Evolutionary conservation across 306 rosid genomes (phyloP), one percentile per base, ranked within the genome.

Genomic region (Lithocarpus polystachyus): DNA sequence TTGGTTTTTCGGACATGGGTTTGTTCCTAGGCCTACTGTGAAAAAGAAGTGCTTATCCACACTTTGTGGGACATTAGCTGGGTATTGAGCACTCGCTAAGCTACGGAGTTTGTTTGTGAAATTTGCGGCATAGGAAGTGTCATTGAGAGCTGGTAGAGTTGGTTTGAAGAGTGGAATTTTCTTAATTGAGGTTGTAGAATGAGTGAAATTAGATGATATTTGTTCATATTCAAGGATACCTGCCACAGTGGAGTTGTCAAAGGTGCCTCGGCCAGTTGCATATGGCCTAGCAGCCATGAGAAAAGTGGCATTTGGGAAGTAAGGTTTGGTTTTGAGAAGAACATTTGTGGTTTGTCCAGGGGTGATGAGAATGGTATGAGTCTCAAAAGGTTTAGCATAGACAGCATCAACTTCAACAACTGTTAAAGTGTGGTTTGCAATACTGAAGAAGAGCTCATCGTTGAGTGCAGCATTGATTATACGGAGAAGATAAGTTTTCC

Each of bases 281-380:
- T 77, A 68, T 52, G 80, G 74, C 59, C 75, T 68, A 55, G 80
- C 80, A 35, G 80, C 28, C 43, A 77, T 54, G 40, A 68, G 72
- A 29, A 77, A 77, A 31, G 80, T 77, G 7, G 68, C 80, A 68
- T 68, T 55, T 33, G 74, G 80, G 74, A 68, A 67, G 6, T 54
- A 5, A n/a, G 75, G 68, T 77, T 77, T 77, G 64, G 81, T 77
- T 43, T 69, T 77, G 40, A 68, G 64, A 69, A 69, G 81, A 77
- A 70, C 59, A 29, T 69, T 69, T 37, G 75, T 24, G 29, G 81
- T 77, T 56, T 77, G 69, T 24, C 75, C 75, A 1, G 81, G 75
- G 75, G 70, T 37, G 28, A 77, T 69, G n/a, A 77, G 75, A 55
- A 77, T 57, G 19, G 20, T 77, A 2, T 69, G n/a, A 3, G 56